Base-by-base conservation (phyloP, 768 basidiomycete genomes). In the Hortiboletus flavorubellus region DNA sequence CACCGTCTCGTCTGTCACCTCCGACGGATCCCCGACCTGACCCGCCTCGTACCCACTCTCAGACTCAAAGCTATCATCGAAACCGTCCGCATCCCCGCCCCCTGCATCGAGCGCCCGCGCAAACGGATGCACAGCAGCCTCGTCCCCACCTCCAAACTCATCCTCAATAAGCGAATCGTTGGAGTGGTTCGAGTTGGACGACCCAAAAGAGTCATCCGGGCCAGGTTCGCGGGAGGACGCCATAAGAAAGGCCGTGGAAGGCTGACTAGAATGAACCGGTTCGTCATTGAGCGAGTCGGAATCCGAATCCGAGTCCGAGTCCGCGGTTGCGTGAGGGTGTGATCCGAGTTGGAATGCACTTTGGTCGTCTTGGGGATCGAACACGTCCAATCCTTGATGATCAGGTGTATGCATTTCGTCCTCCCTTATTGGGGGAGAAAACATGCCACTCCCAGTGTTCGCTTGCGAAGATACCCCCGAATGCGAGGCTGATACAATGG, bases 221-320 rank as follows among this genome's bases (percentile, higher is more conserved):
- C 46, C 66, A 21, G 60, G 35, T 38, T 69, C 56, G n/a, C 68
- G 64, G 48, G 73, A 72, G 1, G 78, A 73, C 3, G 82, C 85
- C 75, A 87, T 80, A 3, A 91, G 72, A 70, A 91, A 89, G 2
- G 86, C 86, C 1, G 82, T 83, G 9, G 86, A 87, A 2, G 88
- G 87, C 59, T 85, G 82, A 5, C 77, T 80, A 4, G 83, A 78
- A 64, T 80, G 78, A 47, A 81, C 72, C 40, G 83, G 81, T 40
- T 77, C 74, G 40, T 76, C 71, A 54, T 81, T 81, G 50, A 83
- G 72, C 29, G 82, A 83, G 64, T 86, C 85, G 2, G 83, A 84
- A 59, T 83, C 80, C 1, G 80, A 83, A 58, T 83, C 80, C 5
- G 72, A 51, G 16, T 60, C 50, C 10, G 67, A 46, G 34, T 60